Conservation (phyloP, 225 moss, liverwort and hornwort species). For the Polytrichum formosum region DNA sequence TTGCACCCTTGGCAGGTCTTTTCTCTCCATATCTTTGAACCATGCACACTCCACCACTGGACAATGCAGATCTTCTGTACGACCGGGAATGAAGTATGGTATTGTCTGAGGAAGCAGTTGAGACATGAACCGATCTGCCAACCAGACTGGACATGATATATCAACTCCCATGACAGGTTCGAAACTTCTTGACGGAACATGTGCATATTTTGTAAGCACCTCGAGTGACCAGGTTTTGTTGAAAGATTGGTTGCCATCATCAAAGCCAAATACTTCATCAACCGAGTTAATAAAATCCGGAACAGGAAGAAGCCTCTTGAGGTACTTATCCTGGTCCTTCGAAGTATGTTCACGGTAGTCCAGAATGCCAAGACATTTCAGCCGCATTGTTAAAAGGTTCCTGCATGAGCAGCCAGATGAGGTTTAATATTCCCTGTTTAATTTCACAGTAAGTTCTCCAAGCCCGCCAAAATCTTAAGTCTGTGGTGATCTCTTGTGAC, state of each 20-base stretch:
- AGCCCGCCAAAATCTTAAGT: too few relatives aligned
- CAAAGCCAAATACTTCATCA: slow-evolving; percentile 24
- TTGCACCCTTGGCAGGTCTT: slow-evolving; percentile 3
- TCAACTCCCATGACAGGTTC: slow-evolving; percentile 27
- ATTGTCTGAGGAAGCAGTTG: slow-evolving; percentile 31
- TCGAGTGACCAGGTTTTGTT: slow-evolving; percentile 26
- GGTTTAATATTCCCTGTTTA: too few relatives aligned
- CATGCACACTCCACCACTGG: slow-evolving; percentile 17
- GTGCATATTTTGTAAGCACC: slow-evolving; percentile 17
- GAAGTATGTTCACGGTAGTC: slow-evolving; percentile 7
- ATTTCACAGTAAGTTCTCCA: too few relatives aligned
- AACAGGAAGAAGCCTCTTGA: slow-evolving; percentile 26
- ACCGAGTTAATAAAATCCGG: slow-evolving; percentile 20
- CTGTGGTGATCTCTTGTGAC: too few relatives aligned
- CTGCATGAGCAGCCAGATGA: background rate
- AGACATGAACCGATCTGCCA: slow-evolving; percentile 24
- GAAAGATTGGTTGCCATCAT: slow-evolving; percentile 16
- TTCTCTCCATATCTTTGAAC: slow-evolving; percentile 20
- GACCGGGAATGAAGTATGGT: slow-evolving; percentile 8
- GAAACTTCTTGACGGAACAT: slow-evolving; percentile 15
- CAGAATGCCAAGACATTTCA: slow-evolving; percentile 13
- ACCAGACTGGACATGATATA: slow-evolving; percentile 28
- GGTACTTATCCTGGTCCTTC: slow-evolving; percentile 18
- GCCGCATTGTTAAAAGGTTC: slow-evolving; percentile 23
- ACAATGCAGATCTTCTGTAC: slow-evolving; percentile 11